phyloP scores from a whole-genome alignment of 2,329 filamentous ascomycete genomes.

The Stachybotrys echinatus region DNA sequence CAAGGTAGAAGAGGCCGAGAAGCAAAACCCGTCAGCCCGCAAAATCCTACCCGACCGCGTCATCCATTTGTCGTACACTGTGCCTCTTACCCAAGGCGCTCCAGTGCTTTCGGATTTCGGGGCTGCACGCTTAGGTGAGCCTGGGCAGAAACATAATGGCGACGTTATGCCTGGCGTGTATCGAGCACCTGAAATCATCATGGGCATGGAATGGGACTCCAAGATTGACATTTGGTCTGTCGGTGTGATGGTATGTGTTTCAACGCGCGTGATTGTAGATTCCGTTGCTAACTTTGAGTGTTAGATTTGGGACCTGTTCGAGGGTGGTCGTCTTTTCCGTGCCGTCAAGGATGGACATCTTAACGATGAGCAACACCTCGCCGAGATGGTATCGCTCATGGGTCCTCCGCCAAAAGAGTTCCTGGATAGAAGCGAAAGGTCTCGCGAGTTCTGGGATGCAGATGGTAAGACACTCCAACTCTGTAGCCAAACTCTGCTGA shows the following conservation, averaged over 20 bases:
- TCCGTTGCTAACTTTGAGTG: no score
- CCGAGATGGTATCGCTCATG: constrained; percentile 10
- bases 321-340: constrained; percentile 37
- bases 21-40: constrained; percentile 30
- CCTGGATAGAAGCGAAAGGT: constrained; percentile 9
- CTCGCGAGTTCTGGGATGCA: constrained; percentile 14
- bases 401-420: constrained; percentile 7
- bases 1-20: constrained; percentile 32
- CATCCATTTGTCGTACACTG: constrained; percentile 36
- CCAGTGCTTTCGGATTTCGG: constrained; percentile 45
- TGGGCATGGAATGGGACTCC: constrained; percentile 38
- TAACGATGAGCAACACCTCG: constrained; percentile 10
- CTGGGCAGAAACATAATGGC: constrained; percentile 19
- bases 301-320: constrained; percentile 46
- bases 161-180: constrained; percentile 35
- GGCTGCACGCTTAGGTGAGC: constrained; percentile 31
- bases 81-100: constrained; percentile 22
- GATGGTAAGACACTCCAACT: constrained; percentile 8
- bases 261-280: fast-evolving
- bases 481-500: neutral
- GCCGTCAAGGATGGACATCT: constrained; percentile 3
- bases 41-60: constrained; percentile 33
- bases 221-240: constrained; percentile 47
- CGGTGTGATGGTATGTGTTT: constrained; percentile 40
- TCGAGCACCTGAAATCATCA: constrained; percentile 39